A percentile compares a stretch with the other conserved stretches of the same genome.
Conservation (phyloP, 306 rosid species). For the Dicorynia guianensis region DNA sequence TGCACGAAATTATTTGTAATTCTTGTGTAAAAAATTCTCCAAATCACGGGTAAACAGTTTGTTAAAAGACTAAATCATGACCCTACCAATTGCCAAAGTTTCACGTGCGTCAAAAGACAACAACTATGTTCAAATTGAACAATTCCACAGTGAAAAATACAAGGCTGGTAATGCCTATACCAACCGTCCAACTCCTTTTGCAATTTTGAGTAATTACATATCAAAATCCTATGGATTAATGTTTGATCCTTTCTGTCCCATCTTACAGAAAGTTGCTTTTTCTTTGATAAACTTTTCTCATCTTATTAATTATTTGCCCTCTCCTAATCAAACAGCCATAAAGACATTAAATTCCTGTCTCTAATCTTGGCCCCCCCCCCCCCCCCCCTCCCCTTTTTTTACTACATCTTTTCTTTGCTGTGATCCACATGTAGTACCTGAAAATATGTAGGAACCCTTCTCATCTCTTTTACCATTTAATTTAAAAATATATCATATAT, state of each 20-base stretch:
- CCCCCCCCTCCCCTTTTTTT: too few relatives aligned
- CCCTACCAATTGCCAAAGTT: conserved; percentile 18
- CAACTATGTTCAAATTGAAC: not conserved
- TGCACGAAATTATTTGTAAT: too few relatives aligned
- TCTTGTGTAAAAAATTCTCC: too few relatives aligned
- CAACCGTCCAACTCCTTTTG: not conserved
- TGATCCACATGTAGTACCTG: not conserved
- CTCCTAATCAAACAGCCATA: not conserved
- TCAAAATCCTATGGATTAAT: not conserved
- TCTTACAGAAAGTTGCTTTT: not conserved
- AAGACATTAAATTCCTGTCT: not conserved
- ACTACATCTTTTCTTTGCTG: not conserved
- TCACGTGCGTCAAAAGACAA: conserved; percentile 3
- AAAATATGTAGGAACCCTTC: not conserved
- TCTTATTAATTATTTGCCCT: not conserved
- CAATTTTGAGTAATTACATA: not conserved
- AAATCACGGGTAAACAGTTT: not conserved
- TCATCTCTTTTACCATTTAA: not conserved
- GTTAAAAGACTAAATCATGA: conserved; percentile 15
- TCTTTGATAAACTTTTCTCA: not conserved
- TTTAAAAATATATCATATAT: not conserved
- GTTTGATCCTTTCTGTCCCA: conserved; percentile 8
- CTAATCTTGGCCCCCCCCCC: too few relatives aligned
- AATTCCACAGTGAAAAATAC: not conserved
- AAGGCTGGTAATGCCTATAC: not conserved